Evolutionary conservation across 2,329 filamentous ascomycete genomes (phyloP).

Genomic region (Aureobasidium sp.): DNA sequence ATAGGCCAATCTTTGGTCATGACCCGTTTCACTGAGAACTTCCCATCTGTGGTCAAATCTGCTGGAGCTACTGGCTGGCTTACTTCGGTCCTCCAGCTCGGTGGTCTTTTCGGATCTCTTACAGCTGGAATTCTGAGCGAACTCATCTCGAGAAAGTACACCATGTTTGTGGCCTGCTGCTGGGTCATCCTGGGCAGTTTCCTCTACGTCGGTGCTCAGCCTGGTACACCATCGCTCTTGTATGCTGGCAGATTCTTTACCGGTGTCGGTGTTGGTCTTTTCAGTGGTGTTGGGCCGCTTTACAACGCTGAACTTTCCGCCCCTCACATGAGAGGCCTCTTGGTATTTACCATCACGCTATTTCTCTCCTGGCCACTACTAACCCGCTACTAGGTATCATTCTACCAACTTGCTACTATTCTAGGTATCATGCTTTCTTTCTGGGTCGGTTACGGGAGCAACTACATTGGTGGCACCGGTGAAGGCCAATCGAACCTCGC

Average conservation of each 20-base stretch:
- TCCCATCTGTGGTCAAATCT: neutral
- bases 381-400: slow-evolving; percentile 44
- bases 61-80: neutral
- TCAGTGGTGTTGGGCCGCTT: slow-evolving; percentile 48
- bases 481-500: slow-evolving; percentile 44
- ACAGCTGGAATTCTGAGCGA: slow-evolving; percentile 44
- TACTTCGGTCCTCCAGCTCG: slow-evolving; percentile 46
- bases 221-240: neutral
- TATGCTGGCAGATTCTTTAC: slow-evolving; percentile 9
- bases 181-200: slow-evolving; percentile 31
- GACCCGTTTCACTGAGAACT: slow-evolving; percentile 27
- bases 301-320: slow-evolving; percentile 45
- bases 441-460: slow-evolving; percentile 25
- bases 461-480: slow-evolving; percentile 50
- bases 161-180: slow-evolving; percentile 45
- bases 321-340: slow-evolving; percentile 58
- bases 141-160: slow-evolving; percentile 46
- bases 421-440: slow-evolving; percentile 53
- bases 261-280: slow-evolving; percentile 21
- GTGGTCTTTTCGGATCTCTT: slow-evolving; percentile 38
- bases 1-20: slow-evolving; percentile 47
- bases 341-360: too few relatives aligned
- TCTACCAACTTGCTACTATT: slow-evolving; percentile 58
- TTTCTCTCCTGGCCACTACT: too few relatives aligned
- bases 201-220: slow-evolving; percentile 17